Evolutionary conservation across 768 basidiomycete genomes (phyloP).

Genomic region (Tricholoma terreum): DNA sequence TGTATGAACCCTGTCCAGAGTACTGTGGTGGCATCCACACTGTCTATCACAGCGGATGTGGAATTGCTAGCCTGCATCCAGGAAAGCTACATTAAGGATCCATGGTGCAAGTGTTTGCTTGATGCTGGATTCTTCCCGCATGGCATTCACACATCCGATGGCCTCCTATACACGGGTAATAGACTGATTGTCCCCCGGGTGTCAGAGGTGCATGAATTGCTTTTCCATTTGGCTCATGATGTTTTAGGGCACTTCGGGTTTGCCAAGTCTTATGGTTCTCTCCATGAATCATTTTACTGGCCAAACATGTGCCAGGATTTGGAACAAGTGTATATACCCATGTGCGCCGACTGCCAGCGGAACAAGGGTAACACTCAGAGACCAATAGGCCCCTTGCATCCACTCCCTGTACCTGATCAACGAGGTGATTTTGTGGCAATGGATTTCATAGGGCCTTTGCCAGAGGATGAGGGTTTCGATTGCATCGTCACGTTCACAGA

Average conservation of each 20-base stretch:
- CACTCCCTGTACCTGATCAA: constrained; percentile 20
- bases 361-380: background rate
- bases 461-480: constrained; percentile 17
- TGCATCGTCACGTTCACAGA: constrained; percentile 15
- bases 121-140: background rate
- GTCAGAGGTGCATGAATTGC: background rate
- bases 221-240: too few species aligned
- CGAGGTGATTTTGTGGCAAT: constrained; percentile 21
- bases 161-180: background rate
- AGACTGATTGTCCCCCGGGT: background rate
- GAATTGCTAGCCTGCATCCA: background rate
- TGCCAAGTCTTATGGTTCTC: background rate
- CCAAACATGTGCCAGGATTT: background rate
- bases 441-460: constrained; percentile 11
- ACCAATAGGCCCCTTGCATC: background rate
- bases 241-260: too few species aligned
- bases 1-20: background rate
- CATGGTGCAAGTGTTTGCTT: background rate
- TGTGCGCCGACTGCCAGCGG: background rate
- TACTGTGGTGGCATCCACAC: background rate
- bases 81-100: background rate
- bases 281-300: background rate
- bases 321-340: background rate
- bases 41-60: background rate
- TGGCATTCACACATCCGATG: background rate